Evolutionary conservation across 2,329 filamentous ascomycete species (phyloP).

Genomic region (Fusarium torulosum): DNA sequence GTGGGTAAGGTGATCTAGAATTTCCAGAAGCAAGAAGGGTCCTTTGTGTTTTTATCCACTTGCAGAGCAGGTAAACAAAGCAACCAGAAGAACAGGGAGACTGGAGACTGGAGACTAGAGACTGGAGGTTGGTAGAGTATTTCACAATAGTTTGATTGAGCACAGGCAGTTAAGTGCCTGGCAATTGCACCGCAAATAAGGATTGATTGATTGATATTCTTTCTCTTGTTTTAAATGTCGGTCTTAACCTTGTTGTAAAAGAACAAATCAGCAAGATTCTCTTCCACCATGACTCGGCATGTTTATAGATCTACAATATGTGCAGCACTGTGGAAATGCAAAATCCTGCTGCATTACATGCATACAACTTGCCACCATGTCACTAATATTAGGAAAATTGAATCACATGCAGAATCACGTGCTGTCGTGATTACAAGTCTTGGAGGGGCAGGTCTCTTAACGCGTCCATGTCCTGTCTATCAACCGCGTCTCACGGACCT

Average conservation of each 20-base stretch:
- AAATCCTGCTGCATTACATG: not conserved
- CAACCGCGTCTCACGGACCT: slow-evolving; percentile 33
- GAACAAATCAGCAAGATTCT: not conserved
- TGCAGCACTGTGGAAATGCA: not conserved
- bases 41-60: slow-evolving; percentile 28
- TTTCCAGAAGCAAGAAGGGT: slow-evolving; percentile 19
- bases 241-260: no score
- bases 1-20: slow-evolving; percentile 25
- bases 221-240: no score
- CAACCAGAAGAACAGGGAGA: not conserved
- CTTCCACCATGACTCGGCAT: not conserved
- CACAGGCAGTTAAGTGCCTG: not conserved
- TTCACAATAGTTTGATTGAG: not conserved
- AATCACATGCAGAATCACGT: slow-evolving; percentile 47
- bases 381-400: not conserved
- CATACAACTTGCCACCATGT: slow-evolving; percentile 15
- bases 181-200: not conserved
- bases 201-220: not conserved
- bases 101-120: no score
- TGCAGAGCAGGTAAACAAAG: slow-evolving; percentile 29
- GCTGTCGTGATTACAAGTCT: slow-evolving; percentile 36
- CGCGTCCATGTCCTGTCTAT: slow-evolving; percentile 25
- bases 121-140: no score
- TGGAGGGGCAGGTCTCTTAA: slow-evolving; percentile 14
- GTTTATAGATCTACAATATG: not conserved